Evolutionary conservation across 2,329 filamentous ascomycete species (phyloP).

Genomic region (Verticillium nubilum): DNA sequence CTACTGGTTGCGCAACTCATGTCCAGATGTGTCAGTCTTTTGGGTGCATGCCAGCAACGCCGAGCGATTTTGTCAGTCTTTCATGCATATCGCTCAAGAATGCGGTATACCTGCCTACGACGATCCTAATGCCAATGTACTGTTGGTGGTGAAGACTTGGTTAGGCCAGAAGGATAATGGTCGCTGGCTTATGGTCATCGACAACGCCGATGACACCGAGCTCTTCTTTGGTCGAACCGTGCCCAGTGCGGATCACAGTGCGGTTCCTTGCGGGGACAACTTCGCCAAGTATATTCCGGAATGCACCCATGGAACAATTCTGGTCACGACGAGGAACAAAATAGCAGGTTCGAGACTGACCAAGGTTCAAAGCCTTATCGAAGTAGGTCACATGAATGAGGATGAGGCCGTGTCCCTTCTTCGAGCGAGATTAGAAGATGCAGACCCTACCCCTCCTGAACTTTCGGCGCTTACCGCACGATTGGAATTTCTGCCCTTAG

Average conservation of each 20-base stretch:
- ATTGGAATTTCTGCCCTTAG: conserved; percentile 26
- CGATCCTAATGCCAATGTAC: conserved; percentile 8
- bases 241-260: too few relatives aligned
- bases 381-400: conserved; percentile 21
- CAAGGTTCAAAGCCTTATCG: conserved; percentile 14
- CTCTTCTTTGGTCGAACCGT: conserved; percentile 6
- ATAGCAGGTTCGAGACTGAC: conserved; percentile 18
- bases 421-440: too few relatives aligned
- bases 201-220: conserved; percentile 14
- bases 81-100: conserved; percentile 15
- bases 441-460: background rate
- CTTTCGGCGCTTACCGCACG: conserved; percentile 16
- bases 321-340: conserved; percentile 29
- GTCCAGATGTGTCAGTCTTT: conserved; percentile 19
- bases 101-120: conserved; percentile 17
- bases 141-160: conserved; percentile 20
- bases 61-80: conserved; percentile 19
- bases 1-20: conserved; percentile 14
- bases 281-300: conserved; percentile 18
- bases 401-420: conserved; percentile 8
- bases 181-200: conserved; percentile 15
- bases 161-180: conserved; percentile 14
- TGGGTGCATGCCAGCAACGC: conserved; percentile 21
- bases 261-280: background rate
- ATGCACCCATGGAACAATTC: conserved; percentile 20